Base-by-base conservation (phyloP, 2,329 filamentous ascomycete species). In the Phyllosticta capitalensis region DNA sequence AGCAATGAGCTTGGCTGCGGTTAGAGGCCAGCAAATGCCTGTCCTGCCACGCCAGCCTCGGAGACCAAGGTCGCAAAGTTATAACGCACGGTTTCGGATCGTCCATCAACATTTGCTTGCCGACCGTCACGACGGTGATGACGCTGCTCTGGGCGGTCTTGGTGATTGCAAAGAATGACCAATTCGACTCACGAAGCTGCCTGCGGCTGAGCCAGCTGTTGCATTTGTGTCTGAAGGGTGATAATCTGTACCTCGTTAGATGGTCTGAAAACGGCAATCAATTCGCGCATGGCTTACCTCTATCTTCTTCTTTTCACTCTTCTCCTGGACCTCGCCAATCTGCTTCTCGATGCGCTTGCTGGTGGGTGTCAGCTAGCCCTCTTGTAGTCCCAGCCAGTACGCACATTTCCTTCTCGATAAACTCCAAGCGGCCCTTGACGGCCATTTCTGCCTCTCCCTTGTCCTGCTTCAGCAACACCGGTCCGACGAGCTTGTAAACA, bases 401-500 rank as follows among this genome's bases (percentile, higher is more conserved):
- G 73, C 72, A 96, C 91, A 97, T 94, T 71, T 99, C 92, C 69
- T 92, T 90, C 65, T 86, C 83, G 65, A 99, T 99, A 69, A 92
- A 97, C 65, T 96, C 91, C 55, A 99, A 74, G 22, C 94, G 85
- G 20, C 90, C 90, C 66, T 95, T 90, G 19, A 99, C 94, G 0
- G 91, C 92, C 79, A 89, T 88, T 64, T 91, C 85, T 0, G 94
- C 94, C 72, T 99, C 94, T 1, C 84, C 78, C 73, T 89, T 92
- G 61, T 97, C 94, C 74, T 99, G 94, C 80, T 97, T 96, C 68
- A 99, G 75, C 45, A 99, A 78, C 6, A 97, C 89, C 0, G 94
- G 94, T 0, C 94, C 94, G 53, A 96, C 85, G 50, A 96, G 84
- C 76, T 97, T 99, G 83, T 95, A 99, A 73, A 99, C 95, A 64